Evolutionary conservation across 768 basidiomycete genomes (phyloP).

Genomic region (Kockovaella imperatae): DNA sequence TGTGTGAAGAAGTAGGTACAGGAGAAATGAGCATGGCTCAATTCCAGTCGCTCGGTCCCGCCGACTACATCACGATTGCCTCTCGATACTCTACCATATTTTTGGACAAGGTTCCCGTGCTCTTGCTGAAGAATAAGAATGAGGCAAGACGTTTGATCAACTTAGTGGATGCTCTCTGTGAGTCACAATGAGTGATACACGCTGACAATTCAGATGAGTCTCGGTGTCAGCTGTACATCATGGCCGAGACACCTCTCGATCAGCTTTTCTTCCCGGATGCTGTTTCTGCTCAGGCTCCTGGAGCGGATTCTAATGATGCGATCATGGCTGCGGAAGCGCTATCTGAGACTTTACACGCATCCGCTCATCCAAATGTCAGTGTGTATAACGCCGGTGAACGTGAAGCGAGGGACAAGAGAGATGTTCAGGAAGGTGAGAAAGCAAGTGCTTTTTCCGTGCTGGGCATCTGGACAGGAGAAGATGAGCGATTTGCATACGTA

Average conservation of each 20-base stretch:
- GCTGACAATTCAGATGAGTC: conserved; percentile 29
- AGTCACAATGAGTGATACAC: conserved; percentile 28
- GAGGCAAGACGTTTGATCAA: conserved; percentile 58
- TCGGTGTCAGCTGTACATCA: conserved; percentile 37
- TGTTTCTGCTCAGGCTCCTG: conserved; percentile 32
- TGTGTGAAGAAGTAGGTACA: conserved; percentile 51
- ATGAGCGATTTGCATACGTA: conserved; percentile 57
- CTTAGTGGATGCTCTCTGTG: conserved; percentile 56
- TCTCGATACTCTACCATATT: conserved; percentile 51
- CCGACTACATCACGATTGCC: conserved; percentile 56
- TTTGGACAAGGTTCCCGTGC: conserved; percentile 51
- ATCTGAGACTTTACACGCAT: conserved; percentile 49
- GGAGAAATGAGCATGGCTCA: not conserved
- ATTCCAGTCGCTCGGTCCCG: conserved; percentile 50
- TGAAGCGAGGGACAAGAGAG: conserved; percentile 18
- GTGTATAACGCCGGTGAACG: conserved; percentile 48
- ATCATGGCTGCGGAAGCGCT: conserved; percentile 51
- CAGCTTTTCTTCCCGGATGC: conserved; percentile 57
- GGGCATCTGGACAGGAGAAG: conserved; percentile 54
- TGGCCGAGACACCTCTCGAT: conserved; percentile 39
- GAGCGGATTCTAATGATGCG: conserved; percentile 25
- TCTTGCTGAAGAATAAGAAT: conserved; percentile 53
- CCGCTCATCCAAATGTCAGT: conserved; percentile 55
- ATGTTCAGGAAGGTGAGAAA: conserved; percentile 18
- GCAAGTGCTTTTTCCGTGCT: conserved; percentile 49